Evolutionary conservation across 2,329 filamentous ascomycete species (phyloP).

Genomic region (Curvularia verruculosa): DNA sequence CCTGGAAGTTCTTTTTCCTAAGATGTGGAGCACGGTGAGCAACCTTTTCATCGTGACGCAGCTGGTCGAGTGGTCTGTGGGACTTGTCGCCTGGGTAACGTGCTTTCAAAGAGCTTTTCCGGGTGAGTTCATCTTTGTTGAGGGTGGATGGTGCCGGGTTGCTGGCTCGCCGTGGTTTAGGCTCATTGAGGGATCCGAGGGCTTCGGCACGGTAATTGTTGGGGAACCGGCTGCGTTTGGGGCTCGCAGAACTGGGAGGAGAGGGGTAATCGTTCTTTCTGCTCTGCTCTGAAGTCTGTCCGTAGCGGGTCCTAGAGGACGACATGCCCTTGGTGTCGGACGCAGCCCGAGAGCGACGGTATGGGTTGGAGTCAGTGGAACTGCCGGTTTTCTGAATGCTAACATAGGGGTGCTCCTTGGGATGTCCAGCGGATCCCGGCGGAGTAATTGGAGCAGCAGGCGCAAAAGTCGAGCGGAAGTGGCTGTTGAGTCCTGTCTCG

Average conservation of each 20-base stretch:
- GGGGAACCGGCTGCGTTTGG: slow-evolving; percentile 51
- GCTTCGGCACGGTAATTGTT: slow-evolving; percentile 40
- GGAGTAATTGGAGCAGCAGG: slow-evolving; percentile 42
- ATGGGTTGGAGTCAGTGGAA: slow-evolving; percentile 54
- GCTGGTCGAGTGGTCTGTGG: slow-evolving; percentile 69
- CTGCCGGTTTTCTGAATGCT: slow-evolving; percentile 45
- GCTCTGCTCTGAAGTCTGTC: slow-evolving; percentile 26
- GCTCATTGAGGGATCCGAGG: slow-evolving; percentile 38
- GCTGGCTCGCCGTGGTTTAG: slow-evolving; percentile 44
- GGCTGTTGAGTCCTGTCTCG: slow-evolving; percentile 68
- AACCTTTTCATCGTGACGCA: slow-evolving; percentile 66
- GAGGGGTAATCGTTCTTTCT: slow-evolving; percentile 53
- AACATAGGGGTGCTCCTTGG: slow-evolving; percentile 32
- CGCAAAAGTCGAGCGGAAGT: slow-evolving; percentile 58
- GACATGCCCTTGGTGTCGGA: slow-evolving; percentile 37
- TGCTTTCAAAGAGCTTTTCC: slow-evolving; percentile 61
- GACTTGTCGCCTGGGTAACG: slow-evolving; percentile 69
- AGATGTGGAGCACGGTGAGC: slow-evolving; percentile 72
- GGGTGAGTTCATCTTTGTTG: slow-evolving; percentile 31
- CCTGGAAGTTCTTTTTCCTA: slow-evolving; percentile 68
- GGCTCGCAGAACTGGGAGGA: slow-evolving; percentile 62
- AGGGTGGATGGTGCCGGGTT: slow-evolving; percentile 32
- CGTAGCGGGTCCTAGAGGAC: slow-evolving; percentile 23
- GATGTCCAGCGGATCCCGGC: slow-evolving; percentile 37
- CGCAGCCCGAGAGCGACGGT: slow-evolving; percentile 45